Conservation (phyloP, 2,329 filamentous ascomycete species). For the Paraphaeosphaeria sporulosa region DNA sequence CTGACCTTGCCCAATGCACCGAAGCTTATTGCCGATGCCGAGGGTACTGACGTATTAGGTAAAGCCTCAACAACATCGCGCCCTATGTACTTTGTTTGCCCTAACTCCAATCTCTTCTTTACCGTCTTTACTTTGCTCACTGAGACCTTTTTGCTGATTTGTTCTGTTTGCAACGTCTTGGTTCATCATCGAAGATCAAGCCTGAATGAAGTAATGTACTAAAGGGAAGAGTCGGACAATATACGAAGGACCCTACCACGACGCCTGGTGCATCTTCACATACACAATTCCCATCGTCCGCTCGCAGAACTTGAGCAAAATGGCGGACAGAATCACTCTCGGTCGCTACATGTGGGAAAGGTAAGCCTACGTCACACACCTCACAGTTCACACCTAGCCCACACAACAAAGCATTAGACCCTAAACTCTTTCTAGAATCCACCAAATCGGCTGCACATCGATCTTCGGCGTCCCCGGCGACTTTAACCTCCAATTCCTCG, state of each 20-base stretch:
- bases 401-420: too few relatives aligned
- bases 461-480: slow-evolving; percentile 53
- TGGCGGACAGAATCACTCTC: slow-evolving; percentile 46
- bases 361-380: slow-evolving; percentile 8
- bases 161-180: too few relatives aligned
- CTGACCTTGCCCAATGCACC: slow-evolving; percentile 12
- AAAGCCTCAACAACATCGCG: background rate
- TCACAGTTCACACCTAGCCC: too few relatives aligned
- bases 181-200: too few relatives aligned
- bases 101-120: too few relatives aligned
- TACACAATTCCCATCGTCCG: background rate
- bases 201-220: too few relatives aligned
- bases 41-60: slow-evolving; percentile 1
- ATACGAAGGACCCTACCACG: too few relatives aligned
- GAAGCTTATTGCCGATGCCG: background rate
- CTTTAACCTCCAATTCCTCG: slow-evolving; percentile 56
- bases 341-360: slow-evolving; percentile 54
- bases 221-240: too few relatives aligned
- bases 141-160: background rate
- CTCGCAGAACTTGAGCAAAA: slow-evolving; percentile 16
- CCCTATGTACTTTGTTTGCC: background rate
- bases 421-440: too few relatives aligned
- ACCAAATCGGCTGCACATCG: slow-evolving; percentile 37
- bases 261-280: background rate
- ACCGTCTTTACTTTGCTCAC: background rate